phyloP scores from a whole-genome alignment of 2,329 filamentous ascomycete species.

The Drechmeria coniospora region DNA sequence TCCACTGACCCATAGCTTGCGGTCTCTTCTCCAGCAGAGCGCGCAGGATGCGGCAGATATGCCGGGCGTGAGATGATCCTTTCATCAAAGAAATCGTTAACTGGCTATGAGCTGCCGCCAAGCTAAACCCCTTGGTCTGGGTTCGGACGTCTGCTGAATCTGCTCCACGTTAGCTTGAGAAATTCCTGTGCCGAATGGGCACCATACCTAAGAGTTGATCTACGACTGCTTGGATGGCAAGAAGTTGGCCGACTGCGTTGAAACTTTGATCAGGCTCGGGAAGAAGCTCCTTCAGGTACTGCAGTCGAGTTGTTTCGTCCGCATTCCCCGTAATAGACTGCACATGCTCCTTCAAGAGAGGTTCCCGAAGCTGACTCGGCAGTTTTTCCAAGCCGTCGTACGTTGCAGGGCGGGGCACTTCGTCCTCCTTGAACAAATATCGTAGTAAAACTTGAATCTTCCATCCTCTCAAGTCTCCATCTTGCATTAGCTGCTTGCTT shows the following conservation, averaged over 20 bases:
- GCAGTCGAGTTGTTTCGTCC: conserved; percentile 16
- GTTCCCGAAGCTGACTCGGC: conserved; percentile 13
- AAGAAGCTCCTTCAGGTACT: conserved; percentile 24
- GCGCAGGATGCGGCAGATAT: conserved; percentile 25
- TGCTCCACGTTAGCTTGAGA: conserved; percentile 6
- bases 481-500: conserved; percentile 16
- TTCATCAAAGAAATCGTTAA: conserved; percentile 20
- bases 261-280: conserved; percentile 13
- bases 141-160: conserved; percentile 14
- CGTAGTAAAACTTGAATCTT: conserved; percentile 28
- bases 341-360: conserved; percentile 18
- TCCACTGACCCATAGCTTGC: conserved; percentile 39
- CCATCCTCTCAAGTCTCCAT: conserved; percentile 27
- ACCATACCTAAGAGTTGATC: conserved; percentile 22
- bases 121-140: conserved; percentile 16
- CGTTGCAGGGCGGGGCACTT: conserved; percentile 16
- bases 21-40: conserved; percentile 34
- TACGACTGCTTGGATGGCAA: conserved; percentile 28
- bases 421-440: conserved; percentile 17
- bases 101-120: conserved; percentile 26
- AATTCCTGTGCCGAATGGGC: background rate
- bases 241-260: conserved; percentile 23
- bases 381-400: conserved; percentile 16
- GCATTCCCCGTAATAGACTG: conserved; percentile 16
- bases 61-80: conserved; percentile 17